These are phyloP conservation scores for Orbilia quercus DNA, from an alignment of 2,329 filamentous ascomycete genomes.

Conservation along the genomic window DNA sequence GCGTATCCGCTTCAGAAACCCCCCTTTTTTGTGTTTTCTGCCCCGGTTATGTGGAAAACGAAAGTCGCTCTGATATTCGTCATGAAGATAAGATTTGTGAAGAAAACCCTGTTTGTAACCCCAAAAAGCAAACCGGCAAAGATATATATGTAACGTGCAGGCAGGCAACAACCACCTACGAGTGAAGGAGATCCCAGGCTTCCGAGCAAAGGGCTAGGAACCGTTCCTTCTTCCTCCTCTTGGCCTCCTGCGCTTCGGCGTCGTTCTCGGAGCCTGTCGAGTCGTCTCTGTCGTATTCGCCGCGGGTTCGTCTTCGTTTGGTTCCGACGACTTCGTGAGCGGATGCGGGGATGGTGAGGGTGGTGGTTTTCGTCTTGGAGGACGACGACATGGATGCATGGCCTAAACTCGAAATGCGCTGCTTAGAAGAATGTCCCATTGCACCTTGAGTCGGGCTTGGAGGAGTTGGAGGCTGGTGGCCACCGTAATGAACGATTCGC, in stretches of 20 bases:
- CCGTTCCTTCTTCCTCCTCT: slow-evolving; percentile 88
- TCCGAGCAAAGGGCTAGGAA: slow-evolving; percentile 86
- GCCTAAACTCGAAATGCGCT: slow-evolving; percentile 57
- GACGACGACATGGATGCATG: slow-evolving; percentile 62
- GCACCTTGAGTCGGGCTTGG: slow-evolving; percentile 72
- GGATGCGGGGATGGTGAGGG: slow-evolving; percentile 60
- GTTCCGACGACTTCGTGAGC: slow-evolving; percentile 59
- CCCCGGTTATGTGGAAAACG: too few relatives aligned
- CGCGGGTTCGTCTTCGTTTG: slow-evolving; percentile 76
- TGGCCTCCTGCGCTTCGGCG: slow-evolving; percentile 75
- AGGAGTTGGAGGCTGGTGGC: slow-evolving; percentile 91
- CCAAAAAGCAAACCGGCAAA: slow-evolving; percentile 39
- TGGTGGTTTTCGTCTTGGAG: slow-evolving; percentile 63
- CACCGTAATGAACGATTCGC: slow-evolving; percentile 93
- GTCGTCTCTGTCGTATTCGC: slow-evolving; percentile 92
- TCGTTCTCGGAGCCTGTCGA: slow-evolving; percentile 63
- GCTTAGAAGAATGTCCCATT: slow-evolving; percentile 60
- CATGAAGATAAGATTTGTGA: slow-evolving; percentile 16
- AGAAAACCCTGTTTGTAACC: slow-evolving; percentile 34
- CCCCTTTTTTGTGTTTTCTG: slow-evolving; percentile 38
- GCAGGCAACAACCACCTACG: slow-evolving; percentile 63
- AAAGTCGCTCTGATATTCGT: slow-evolving; percentile 31
- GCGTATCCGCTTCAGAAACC: slow-evolving; percentile 13
- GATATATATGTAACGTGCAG: too few relatives aligned
- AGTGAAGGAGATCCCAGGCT: slow-evolving; percentile 98